Evolutionary conservation across 2,329 filamentous ascomycete genomes (phyloP).

Genomic region (Sporothrix globosa): DNA sequence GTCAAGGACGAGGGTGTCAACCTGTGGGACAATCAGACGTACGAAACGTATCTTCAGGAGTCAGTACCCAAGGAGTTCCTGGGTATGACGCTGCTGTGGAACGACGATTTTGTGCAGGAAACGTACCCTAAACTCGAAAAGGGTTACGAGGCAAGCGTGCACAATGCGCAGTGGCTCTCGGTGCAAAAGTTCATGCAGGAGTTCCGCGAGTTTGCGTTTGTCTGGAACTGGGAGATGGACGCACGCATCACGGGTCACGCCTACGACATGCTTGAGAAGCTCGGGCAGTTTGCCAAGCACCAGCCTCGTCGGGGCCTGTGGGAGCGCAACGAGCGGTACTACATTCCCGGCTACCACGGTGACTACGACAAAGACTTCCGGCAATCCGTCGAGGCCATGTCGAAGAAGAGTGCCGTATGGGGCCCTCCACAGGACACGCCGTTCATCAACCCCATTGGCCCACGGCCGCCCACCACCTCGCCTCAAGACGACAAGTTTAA

Average conservation of each 20-base stretch:
- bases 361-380: slow-evolving; percentile 70
- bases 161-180: slow-evolving; percentile 68
- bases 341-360: slow-evolving; percentile 70
- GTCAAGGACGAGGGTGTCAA: slow-evolving; percentile 62
- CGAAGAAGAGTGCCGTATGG: slow-evolving; percentile 64
- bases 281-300: slow-evolving; percentile 64
- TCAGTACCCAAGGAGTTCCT: slow-evolving; percentile 53
- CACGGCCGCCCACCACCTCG: slow-evolving; percentile 38
- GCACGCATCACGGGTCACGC: slow-evolving; percentile 78
- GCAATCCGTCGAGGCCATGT: slow-evolving; percentile 60
- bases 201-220: slow-evolving; percentile 76
- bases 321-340: slow-evolving; percentile 74
- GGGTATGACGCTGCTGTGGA: slow-evolving; percentile 74
- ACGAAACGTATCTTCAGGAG: slow-evolving; percentile 60
- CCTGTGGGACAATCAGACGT: slow-evolving; percentile 62
- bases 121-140: slow-evolving; percentile 75
- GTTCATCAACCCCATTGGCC: slow-evolving; percentile 64
- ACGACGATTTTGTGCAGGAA: slow-evolving; percentile 70
- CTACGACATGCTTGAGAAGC: slow-evolving; percentile 74
- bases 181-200: slow-evolving; percentile 76
- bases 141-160: slow-evolving; percentile 54
- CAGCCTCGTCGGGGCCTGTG: slow-evolving; percentile 74
- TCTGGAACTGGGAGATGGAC: slow-evolving; percentile 91
- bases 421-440: slow-evolving; percentile 61
- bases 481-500: slow-evolving; percentile 39